Conservation (phyloP, 2,329 filamentous ascomycete genomes). For the Fusarium succisae region DNA sequence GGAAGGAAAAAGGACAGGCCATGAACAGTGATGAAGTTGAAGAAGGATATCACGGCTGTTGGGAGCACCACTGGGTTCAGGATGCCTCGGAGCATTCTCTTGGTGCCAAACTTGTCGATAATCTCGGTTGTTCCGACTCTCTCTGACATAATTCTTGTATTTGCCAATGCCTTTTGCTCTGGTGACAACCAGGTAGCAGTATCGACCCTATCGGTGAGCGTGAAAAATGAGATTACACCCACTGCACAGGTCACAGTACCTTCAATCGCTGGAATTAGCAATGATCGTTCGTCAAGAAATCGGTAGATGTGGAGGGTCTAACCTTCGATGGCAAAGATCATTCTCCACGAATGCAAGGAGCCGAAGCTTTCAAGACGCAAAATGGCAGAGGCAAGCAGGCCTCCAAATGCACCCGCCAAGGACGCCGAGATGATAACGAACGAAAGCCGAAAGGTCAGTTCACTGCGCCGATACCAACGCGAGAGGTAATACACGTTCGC, state of each 20-base stretch:
- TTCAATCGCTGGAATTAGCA: neutral
- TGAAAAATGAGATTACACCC: neutral
- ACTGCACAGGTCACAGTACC: neutral
- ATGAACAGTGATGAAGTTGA: neutral
- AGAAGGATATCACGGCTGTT: neutral
- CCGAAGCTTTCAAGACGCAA: neutral
- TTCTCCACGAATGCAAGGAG: neutral
- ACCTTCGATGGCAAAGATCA: neutral
- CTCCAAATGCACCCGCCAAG: neutral
- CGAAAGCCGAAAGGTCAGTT: neutral
- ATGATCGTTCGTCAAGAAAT: neutral
- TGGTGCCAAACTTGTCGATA: neutral
- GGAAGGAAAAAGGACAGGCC: neutral
- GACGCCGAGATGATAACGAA: neutral
- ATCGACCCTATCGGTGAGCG: neutral
- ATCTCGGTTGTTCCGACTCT: neutral
- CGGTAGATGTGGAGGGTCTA: fast-evolving
- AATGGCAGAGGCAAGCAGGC: neutral
- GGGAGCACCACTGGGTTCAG: neutral
- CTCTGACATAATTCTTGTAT: neutral
- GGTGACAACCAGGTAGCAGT: neutral
- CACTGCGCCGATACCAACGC: neutral
- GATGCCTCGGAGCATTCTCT: neutral
- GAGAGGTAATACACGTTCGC: neutral
- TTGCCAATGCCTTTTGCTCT: neutral